Evolutionary conservation across 2,329 filamentous ascomycete genomes (phyloP), one percentile per base, ranked within the genome.

Genomic region (Didymella sp.): DNA sequence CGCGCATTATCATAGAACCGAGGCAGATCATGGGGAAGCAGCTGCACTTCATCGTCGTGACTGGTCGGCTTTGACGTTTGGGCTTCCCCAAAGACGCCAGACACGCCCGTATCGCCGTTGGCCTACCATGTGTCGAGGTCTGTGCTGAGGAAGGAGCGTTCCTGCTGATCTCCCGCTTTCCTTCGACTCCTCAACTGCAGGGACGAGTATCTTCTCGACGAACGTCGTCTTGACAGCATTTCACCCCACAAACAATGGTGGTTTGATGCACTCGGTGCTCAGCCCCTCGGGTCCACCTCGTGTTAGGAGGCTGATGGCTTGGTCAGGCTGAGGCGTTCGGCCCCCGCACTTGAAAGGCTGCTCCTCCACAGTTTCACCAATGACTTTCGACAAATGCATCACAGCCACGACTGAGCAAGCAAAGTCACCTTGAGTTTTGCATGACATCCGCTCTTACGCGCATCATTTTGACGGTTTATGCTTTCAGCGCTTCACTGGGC

Each of bases 31-130:
- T 28, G 31, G 33, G 27, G 33, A 33, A 31, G 25, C 2, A 6
- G 13, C 7, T 27, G 19, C 5, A 40, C 6, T 38, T 12, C 42
- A n/a, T 24, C 27, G 19, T 25, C 24, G 21, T 38, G 25, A 41
- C 28, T 33, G 48, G 41, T 31, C 19, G 35, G 30, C 35, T 51
- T 15, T 38, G n/a, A 45, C 21, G 5, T 30, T 6, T 22, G 40
- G 21, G 27, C 5, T 9, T n/a, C 25, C 28, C 17, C 25, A 41
- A 28, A 48, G 15, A 55, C 46, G 47, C 53, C 53, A 51, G 35
- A 56, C 28, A 51, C 53, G 53, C 54, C 43, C 42, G 22, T 48
- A 43, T 47, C 37, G 33, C 41, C 22, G 27, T 35, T 22, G 35
- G 38, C 38, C 24, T 25, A 27, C 25, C n/a, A 28, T 35, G 30